Evolutionary conservation across 2,329 filamentous ascomycete genomes (phyloP).

Genomic region (Orbilia javanica): DNA sequence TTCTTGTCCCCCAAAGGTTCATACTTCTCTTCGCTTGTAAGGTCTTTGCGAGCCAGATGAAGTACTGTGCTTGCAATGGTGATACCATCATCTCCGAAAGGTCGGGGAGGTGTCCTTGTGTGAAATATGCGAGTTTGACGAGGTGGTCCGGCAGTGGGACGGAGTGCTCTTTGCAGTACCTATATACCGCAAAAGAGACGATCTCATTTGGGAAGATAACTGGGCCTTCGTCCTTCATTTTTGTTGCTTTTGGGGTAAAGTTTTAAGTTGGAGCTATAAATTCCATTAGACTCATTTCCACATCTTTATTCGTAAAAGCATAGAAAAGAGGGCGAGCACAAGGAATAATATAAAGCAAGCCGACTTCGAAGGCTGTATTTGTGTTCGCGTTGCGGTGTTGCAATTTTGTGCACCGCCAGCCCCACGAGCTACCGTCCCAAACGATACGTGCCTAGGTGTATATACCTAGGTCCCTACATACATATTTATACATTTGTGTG

Average conservation of each 20-base stretch:
- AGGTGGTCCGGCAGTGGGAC: conserved; percentile 55
- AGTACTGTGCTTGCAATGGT: conserved; percentile 59
- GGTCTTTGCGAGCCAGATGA: conserved; percentile 58
- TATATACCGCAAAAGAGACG: conserved; percentile 57
- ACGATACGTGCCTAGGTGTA: no score
- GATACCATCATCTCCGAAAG: conserved; percentile 59
- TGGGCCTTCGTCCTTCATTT: conserved; percentile 36
- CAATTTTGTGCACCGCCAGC: no score
- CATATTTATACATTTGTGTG: no score
- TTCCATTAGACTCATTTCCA: not conserved
- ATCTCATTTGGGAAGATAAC: conserved; percentile 59
- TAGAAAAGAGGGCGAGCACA: no score
- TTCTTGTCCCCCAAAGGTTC: not conserved
- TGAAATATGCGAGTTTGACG: conserved; percentile 51
- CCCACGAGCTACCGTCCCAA: no score
- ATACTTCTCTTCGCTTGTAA: conserved; percentile 53
- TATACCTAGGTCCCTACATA: no score
- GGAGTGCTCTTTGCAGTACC: conserved; percentile 60
- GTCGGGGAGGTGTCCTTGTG: conserved; percentile 45
- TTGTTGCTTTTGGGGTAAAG: no score
- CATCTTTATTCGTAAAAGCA: not conserved
- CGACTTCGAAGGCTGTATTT: not conserved
- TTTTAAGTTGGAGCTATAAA: not conserved
- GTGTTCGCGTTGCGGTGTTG: conserved; percentile 5
- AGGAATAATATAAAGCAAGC: not conserved